These are phyloP conservation scores for Heimioporus retisporus DNA, from an alignment of 1,284 basidiomycete genomes.

Conservation along the genomic window DNA sequence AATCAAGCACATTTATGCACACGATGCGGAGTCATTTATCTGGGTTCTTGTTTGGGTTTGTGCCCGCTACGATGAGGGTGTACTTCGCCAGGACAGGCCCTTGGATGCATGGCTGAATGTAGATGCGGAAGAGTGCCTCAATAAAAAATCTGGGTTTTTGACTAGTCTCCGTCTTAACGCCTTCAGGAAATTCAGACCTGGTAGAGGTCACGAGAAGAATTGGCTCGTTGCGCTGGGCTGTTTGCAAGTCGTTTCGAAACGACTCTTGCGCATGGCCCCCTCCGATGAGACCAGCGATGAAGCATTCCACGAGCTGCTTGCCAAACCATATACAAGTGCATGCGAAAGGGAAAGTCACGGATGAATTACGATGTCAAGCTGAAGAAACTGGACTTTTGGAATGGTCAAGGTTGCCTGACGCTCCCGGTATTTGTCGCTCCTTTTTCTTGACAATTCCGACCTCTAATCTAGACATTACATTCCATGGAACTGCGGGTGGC, in stretches of 20 bases:
- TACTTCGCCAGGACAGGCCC: neutral
- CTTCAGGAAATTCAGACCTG: too few species aligned
- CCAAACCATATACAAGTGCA: too few species aligned
- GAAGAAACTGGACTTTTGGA: too few species aligned
- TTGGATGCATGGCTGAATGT: slow-evolving; percentile 14
- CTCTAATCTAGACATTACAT: too few species aligned
- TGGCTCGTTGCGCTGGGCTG: neutral
- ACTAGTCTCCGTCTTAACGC: too few species aligned
- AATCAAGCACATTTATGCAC: slow-evolving; percentile 36
- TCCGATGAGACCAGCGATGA: neutral
- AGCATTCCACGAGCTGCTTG: neutral
- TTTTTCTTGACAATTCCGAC: too few species aligned
- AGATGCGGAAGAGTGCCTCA: neutral
- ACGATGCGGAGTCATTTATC: slow-evolving; percentile 46
- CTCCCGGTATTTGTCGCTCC: too few species aligned
- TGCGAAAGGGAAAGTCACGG: too few species aligned
- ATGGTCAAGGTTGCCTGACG: too few species aligned
- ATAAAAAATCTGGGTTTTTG: too few species aligned
- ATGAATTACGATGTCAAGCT: too few species aligned
- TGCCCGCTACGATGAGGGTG: slow-evolving; percentile 15
- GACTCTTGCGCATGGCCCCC: neutral
- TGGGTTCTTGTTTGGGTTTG: slow-evolving; percentile 39
- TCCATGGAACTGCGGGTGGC: too few species aligned
- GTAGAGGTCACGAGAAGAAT: neutral
- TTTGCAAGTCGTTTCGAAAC: neutral